phyloP scores from a whole-genome alignment of 129 eudicot species.

The Tagetes patula region DNA sequence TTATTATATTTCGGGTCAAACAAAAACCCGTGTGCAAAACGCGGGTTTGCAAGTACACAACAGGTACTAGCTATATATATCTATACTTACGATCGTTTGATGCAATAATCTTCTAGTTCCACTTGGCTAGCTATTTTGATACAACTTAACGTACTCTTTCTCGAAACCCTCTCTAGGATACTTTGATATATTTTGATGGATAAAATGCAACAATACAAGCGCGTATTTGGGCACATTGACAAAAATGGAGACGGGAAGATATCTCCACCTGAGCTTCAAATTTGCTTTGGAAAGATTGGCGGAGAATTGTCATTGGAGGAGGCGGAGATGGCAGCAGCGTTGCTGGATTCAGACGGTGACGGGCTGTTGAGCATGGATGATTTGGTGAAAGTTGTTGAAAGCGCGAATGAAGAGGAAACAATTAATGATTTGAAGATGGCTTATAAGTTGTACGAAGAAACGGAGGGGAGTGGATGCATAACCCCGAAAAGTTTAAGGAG shows the following conservation, averaged over 20 bases:
- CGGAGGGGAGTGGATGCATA: conserved; percentile 50
- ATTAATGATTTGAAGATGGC: conserved; percentile 48
- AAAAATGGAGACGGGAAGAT: conserved; percentile 56
- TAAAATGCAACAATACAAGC: conserved; percentile 42
- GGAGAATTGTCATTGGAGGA: conserved; percentile 47
- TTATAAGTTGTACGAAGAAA: conserved; percentile 54
- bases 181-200: conserved; percentile 28
- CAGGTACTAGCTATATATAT: not conserved
- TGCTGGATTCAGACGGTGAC: conserved; percentile 61
- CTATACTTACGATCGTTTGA: not conserved
- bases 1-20: conserved; percentile 16
- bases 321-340: conserved; percentile 56
- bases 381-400: conserved; percentile 49
- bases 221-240: conserved; percentile 57
- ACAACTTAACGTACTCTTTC: not conserved
- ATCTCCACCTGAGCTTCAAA: conserved; percentile 55
- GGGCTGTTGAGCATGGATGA: conserved; percentile 66
- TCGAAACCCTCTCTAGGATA: not conserved
- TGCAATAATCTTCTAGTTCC: not conserved
- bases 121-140: not conserved
- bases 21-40: conserved; percentile 21
- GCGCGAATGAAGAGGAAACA: conserved; percentile 58
- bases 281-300: conserved; percentile 47
- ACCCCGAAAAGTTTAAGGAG: conserved; percentile 66
- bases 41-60: not conserved